phyloP scores from a whole-genome alignment of 352 stramenopile genomes.

The Phytophthora pisi region DNA sequence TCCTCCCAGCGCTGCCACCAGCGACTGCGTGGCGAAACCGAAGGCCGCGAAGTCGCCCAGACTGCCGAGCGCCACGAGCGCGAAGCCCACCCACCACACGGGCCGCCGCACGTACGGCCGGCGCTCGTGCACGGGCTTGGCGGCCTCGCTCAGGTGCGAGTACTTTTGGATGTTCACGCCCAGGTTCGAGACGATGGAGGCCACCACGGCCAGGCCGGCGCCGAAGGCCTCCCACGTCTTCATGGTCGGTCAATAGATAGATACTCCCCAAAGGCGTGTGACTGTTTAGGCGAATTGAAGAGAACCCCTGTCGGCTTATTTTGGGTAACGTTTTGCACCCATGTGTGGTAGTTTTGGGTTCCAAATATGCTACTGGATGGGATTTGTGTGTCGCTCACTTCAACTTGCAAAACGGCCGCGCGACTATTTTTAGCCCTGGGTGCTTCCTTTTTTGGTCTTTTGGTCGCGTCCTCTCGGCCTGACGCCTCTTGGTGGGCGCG shows the following conservation, averaged over 20 bases:
- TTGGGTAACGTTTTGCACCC: no score
- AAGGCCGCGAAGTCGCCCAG: slow-evolving; percentile 90
- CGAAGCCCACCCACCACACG: slow-evolving; percentile 87
- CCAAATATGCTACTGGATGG: background rate
- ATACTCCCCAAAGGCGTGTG: background rate
- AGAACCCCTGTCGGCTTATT: no score
- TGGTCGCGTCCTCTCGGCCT: slow-evolving; percentile 23
- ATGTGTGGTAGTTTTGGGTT: background rate
- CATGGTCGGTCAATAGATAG: slow-evolving; percentile 32
- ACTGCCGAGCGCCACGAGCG: slow-evolving; percentile 80
- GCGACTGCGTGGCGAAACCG: slow-evolving; percentile 89
- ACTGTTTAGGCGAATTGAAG: slow-evolving; percentile 4
- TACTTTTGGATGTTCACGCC: slow-evolving; percentile 93
- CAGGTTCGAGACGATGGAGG: slow-evolving; percentile 88
- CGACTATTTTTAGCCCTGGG: slow-evolving; percentile 26
- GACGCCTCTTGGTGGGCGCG: slow-evolving; percentile 14
- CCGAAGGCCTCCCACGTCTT: slow-evolving; percentile 83
- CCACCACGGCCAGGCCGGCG: slow-evolving; percentile 74
- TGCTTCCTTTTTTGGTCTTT: slow-evolving; percentile 23
- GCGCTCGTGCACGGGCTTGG: slow-evolving; percentile 48
- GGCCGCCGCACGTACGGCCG: slow-evolving; percentile 85
- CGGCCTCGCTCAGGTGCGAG: slow-evolving; percentile 72
- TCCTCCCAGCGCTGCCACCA: slow-evolving; percentile 86
- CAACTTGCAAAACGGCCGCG: slow-evolving; percentile 25
- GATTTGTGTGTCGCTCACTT: slow-evolving; percentile 6